Evolutionary conservation across 345 rosid species (phyloP).

Genomic region (Lepidium aucheri): DNA sequence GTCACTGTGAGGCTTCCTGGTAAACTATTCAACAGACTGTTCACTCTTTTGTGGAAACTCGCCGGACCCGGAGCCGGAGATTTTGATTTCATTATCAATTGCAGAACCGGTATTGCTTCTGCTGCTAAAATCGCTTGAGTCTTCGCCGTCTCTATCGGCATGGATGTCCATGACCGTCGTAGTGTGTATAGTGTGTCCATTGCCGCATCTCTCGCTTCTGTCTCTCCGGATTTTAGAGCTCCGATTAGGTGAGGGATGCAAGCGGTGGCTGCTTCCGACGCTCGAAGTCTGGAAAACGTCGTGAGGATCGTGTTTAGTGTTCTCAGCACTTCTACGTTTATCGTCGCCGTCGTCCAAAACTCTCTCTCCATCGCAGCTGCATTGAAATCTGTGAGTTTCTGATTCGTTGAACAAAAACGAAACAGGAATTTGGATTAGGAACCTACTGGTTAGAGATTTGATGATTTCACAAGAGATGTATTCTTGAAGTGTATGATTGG

Average conservation of each 20-base stretch:
- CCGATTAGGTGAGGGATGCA: conserved; percentile 71
- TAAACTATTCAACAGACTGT: conserved; percentile 66
- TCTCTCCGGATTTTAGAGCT: conserved; percentile 70
- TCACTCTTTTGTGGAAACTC: conserved; percentile 75
- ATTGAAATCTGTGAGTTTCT: not conserved
- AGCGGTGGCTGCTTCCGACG: conserved; percentile 73
- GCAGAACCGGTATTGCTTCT: conserved; percentile 72
- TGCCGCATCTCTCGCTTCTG: conserved; percentile 62
- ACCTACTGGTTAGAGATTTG: conserved; percentile 69
- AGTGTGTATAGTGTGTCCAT: conserved; percentile 68
- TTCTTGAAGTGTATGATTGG: conserved; percentile 87
- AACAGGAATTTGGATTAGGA: not conserved
- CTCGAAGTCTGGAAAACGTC: conserved; percentile 77
- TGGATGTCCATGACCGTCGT: conserved; percentile 73
- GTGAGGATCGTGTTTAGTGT: conserved; percentile 67
- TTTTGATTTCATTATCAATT: conserved; percentile 66
- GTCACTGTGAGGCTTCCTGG: conserved; percentile 83
- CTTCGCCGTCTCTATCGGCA: conserved; percentile 61
- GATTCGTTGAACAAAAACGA: not conserved
- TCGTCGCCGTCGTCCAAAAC: conserved; percentile 56
- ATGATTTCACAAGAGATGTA: conserved; percentile 75
- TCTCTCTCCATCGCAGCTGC: conserved; percentile 92
- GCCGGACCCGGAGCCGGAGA: conserved; percentile 40
- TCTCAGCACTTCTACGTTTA: conserved; percentile 67
- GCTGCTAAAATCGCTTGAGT: conserved; percentile 72